Evolutionary conservation across 306 rosid species (phyloP), one percentile per base, ranked within the genome.

Genomic region (Sophora flavescens): DNA sequence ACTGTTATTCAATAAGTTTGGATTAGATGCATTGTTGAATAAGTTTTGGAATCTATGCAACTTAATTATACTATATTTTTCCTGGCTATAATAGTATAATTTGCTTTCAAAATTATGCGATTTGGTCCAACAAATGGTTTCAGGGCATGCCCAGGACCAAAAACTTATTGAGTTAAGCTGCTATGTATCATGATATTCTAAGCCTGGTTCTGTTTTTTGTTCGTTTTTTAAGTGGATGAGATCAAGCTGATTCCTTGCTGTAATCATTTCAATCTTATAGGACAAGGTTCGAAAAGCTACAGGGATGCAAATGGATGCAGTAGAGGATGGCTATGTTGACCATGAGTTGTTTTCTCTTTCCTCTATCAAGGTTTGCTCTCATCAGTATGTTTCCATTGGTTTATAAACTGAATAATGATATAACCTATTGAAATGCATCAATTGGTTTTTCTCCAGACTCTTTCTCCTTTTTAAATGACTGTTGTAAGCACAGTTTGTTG

Each of bases 201-300:
- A 68, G 63, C 14, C 15, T 5, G n/a, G 0, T 38, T 72, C 7
- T 64, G 22, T 42, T 50, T 14, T 63, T 16, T 4, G 3, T 53
- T 70, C 61, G 17, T 44, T 28, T 45, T 18, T 18, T 10, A 51
- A 62, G 58, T 70, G 58, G 26, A 39, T n/a, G 60, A 9, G 45
- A 44, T 65, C 13, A 61, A 60, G 18, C 76, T 78, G 60, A 81
- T 72, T 77, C 28, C n/a, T 69, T 69, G 14, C 58, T 61, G 56
- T 63, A 64, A 18, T 80, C 64, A 9, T 80, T 74, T 80, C 4
- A 12, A 35, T 68, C 63, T 50, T 84, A 14, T 56, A 95, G 99
- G 97, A 95, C 64, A 95, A 89, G 89, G 87, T 80, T 4, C 90
- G 97, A 17, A 93, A 92, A 81, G 94, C 98, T 63, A 87, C 91